These are phyloP conservation scores for Cladophialophora bantiana DNA, from an alignment of 2,329 filamentous ascomycete species.

Conservation along the genomic window DNA sequence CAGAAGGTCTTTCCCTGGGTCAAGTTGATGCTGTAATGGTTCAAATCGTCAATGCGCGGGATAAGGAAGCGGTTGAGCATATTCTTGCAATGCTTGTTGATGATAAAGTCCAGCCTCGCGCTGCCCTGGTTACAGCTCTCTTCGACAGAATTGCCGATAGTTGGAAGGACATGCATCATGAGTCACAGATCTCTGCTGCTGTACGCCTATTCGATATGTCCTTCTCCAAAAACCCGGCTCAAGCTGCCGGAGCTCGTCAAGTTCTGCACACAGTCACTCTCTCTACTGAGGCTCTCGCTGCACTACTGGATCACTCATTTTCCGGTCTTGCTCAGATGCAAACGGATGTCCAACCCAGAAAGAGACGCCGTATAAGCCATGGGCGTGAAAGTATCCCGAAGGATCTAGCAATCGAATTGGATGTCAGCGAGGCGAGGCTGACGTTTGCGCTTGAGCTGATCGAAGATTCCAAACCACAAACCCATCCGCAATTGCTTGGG, in stretches of 20 bases:
- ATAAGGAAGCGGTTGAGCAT: constrained; percentile 63
- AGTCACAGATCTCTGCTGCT: constrained; percentile 47
- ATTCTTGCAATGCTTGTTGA: constrained; percentile 60
- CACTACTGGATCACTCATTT: constrained; percentile 77
- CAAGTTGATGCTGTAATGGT: constrained; percentile 63
- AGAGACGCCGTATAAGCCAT: constrained; percentile 79
- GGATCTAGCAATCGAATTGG: constrained; percentile 27
- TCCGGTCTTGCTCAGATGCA: constrained; percentile 71
- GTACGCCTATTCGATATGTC: constrained; percentile 53
- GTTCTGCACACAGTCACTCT: constrained; percentile 34
- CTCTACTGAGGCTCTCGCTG: constrained; percentile 60
- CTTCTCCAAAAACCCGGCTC: constrained; percentile 43
- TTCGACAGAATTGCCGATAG: constrained; percentile 74
- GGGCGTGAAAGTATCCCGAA: constrained; percentile 61
- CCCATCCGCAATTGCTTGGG: constrained; percentile 76
- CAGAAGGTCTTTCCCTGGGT: constrained; percentile 56
- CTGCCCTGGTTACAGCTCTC: constrained; percentile 66
- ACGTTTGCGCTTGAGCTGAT: constrained; percentile 90
- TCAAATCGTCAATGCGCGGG: constrained; percentile 61
- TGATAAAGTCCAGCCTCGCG: constrained; percentile 49
- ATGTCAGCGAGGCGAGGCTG: constrained; percentile 31
- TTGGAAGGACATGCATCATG: constrained; percentile 64
- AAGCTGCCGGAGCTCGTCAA: constrained; percentile 34
- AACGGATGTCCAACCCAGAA: constrained; percentile 74
- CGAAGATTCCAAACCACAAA: constrained; percentile 77